Conservation (phyloP, 768 basidiomycete genomes). For the Tylopilus rubrobrunneus region DNA sequence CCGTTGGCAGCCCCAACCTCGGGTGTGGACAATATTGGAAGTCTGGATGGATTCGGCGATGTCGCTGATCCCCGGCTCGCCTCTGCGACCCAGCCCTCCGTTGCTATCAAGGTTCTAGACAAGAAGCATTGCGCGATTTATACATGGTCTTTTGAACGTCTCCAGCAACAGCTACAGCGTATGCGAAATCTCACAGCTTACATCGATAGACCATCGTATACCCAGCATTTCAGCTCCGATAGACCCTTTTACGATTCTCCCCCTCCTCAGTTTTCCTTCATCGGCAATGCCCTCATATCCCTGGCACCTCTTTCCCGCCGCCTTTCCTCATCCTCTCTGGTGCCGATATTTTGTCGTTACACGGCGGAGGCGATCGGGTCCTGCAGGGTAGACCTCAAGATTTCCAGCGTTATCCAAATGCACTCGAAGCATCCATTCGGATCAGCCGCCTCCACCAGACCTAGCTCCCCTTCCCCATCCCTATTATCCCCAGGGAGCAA, state of each 20-base stretch:
- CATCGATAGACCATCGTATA: conserved; percentile 89
- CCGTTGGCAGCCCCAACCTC: conserved; percentile 76
- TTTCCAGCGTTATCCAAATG: conserved; percentile 61
- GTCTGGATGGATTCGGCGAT: conserved; percentile 89
- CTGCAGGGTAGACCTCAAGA: conserved; percentile 82
- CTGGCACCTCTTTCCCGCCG: conserved; percentile 77
- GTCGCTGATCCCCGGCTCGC: conserved; percentile 79
- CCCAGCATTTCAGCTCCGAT: conserved; percentile 89
- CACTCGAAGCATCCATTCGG: conserved; percentile 56
- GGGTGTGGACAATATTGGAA: conserved; percentile 80
- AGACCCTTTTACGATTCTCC: conserved; percentile 91
- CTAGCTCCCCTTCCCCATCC: conserved; percentile 70
- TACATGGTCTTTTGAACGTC: conserved; percentile 85
- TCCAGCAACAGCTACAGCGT: conserved; percentile 83
- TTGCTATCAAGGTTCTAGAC: conserved; percentile 90
- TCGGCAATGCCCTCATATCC: conserved; percentile 83
- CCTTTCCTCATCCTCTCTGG: conserved; percentile 66
- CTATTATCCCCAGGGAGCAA: conserved; percentile 72
- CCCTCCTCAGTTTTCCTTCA: conserved; percentile 86
- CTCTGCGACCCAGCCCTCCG: conserved; percentile 73
- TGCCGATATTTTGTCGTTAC: conserved; percentile 91
- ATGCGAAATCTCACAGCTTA: conserved; percentile 93
- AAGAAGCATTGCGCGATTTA: conserved; percentile 83
- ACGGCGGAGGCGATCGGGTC: conserved; percentile 95
- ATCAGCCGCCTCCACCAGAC: conserved; percentile 65